Percentiles rank a stretch among this genome's conserved stretches.
Evolutionary conservation across 2,329 filamentous ascomycete species (phyloP).

Genomic region (Aureobasidium sp.): DNA sequence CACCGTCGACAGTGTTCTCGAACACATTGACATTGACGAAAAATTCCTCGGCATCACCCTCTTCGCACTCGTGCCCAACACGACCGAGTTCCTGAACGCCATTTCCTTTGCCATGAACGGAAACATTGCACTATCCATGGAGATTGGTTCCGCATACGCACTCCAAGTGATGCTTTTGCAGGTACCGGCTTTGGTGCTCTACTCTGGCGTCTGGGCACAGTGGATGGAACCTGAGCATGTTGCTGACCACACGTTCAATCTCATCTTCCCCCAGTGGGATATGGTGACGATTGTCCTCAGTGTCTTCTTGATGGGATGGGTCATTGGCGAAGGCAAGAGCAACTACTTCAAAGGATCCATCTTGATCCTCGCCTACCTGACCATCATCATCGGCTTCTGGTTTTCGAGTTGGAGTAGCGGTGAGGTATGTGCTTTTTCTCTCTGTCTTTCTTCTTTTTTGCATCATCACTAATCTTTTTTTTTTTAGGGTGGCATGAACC

Average conservation of each 20-base stretch:
- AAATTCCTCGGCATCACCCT: constrained; percentile 96
- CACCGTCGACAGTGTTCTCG: constrained; percentile 91
- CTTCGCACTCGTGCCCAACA: constrained; percentile 95
- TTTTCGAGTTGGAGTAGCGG: constrained; percentile 59
- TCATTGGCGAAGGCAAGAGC: constrained; percentile 97
- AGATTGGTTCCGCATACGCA: constrained; percentile 95
- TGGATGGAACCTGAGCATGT: constrained; percentile 48
- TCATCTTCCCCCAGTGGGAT: constrained; percentile 98
- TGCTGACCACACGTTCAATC: constrained; percentile 58
- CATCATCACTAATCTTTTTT: neutral
- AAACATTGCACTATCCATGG: constrained; percentile 97
- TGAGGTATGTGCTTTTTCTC: constrained; percentile 28
- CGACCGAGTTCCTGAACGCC: constrained; percentile 96
- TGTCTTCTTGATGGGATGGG: constrained; percentile 92
- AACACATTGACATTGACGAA: constrained; percentile 84
- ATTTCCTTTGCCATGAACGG: constrained; percentile 99
- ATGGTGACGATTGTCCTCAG: constrained; percentile 96
- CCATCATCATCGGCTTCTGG: constrained; percentile 87
- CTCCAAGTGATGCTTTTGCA: constrained; percentile 92
- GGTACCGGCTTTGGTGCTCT: constrained; percentile 85
- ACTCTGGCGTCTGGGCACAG: constrained; percentile 64
- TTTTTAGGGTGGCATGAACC: constrained; percentile 12
- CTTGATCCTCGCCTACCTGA: constrained; percentile 82
- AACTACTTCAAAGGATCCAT: constrained; percentile 99
- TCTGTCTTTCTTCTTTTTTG: neutral